Conservation (phyloP, 768 basidiomycete genomes). For the Mrakia gelida region DNA sequence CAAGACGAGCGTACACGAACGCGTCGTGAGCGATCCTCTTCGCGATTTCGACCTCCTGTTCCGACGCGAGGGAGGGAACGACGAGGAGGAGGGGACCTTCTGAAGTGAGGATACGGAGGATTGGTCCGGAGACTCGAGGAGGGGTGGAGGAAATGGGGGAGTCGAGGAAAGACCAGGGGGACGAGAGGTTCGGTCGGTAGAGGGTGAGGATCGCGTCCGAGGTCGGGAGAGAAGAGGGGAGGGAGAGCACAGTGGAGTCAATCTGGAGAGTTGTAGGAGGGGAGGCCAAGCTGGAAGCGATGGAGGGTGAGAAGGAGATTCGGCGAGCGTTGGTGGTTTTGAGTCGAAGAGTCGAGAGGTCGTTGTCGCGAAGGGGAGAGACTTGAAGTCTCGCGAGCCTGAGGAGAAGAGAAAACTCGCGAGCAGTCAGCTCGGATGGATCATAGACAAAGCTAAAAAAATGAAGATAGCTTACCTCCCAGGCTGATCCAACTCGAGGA, state of each 20-base stretch:
- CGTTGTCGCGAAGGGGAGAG: background rate
- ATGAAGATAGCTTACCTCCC: constrained; percentile 54
- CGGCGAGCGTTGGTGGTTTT: constrained; percentile 8
- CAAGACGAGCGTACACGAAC: constrained; percentile 63
- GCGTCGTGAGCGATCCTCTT: constrained; percentile 65
- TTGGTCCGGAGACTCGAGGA: constrained; percentile 51
- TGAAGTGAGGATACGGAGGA: constrained; percentile 63
- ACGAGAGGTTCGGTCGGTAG: background rate
- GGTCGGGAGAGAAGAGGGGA: background rate
- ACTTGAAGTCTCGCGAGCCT: constrained; percentile 8
- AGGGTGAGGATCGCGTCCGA: background rate
- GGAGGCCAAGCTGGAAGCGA: background rate
- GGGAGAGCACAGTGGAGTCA: background rate
- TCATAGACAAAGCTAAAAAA: background rate
- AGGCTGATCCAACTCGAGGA: constrained; percentile 58
- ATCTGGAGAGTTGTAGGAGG: background rate
- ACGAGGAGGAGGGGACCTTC: constrained; percentile 57
- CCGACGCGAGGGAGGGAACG: constrained; percentile 40
- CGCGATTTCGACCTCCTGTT: constrained; percentile 51
- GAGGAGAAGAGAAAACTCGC: too few relatives aligned
- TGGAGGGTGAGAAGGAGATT: background rate
- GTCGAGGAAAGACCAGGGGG: background rate
- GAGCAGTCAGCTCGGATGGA: too few relatives aligned
- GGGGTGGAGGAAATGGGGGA: background rate
- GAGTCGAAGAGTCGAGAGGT: background rate